These are phyloP conservation scores for Allantophomopsis lycopodina DNA, from an alignment of 2,329 filamentous ascomycete species.

Conservation along the genomic window DNA sequence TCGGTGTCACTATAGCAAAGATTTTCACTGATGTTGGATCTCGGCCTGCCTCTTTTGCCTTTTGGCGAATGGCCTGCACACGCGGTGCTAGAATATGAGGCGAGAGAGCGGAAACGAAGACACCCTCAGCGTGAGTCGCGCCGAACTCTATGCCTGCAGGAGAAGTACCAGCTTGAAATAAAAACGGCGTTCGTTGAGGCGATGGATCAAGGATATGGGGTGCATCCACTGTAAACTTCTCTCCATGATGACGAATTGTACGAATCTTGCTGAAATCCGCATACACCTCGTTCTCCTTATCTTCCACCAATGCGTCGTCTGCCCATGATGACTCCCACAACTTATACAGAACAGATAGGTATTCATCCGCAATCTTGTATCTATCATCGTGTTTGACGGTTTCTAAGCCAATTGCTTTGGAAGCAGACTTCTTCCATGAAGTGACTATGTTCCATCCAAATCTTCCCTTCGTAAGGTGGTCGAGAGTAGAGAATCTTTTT, in stretches of 20 bases:
- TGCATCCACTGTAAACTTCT: conserved; percentile 46
- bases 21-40: conserved; percentile 51
- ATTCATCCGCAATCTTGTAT: conserved; percentile 51
- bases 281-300: conserved; percentile 43
- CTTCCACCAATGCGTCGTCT: conserved; percentile 47
- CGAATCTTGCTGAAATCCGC: conserved; percentile 40
- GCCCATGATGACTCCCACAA: conserved; percentile 55
- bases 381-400: conserved; percentile 42
- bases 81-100: conserved; percentile 44
- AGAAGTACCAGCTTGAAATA: conserved; percentile 56
- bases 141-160: conserved; percentile 52
- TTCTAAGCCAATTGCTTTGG: neutral
- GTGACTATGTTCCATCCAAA: conserved; percentile 3
- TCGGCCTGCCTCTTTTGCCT: conserved; percentile 37
- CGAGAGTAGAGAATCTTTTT: conserved; percentile 47
- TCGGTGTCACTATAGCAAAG: conserved; percentile 49
- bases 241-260: conserved; percentile 48
- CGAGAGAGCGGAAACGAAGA: conserved; percentile 52
- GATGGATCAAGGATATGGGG: conserved; percentile 50
- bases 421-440: neutral
- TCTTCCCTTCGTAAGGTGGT: conserved; percentile 49
- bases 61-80: conserved; percentile 45
- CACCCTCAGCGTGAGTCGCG: conserved; percentile 54
- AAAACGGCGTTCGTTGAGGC: conserved; percentile 52
- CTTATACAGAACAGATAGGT: conserved; percentile 49